A percentile compares a stretch with the other conserved stretches of the same genome.
Conservation (phyloP, 2,329 filamentous ascomycete species). For the Ilyonectria mors-panacis region DNA sequence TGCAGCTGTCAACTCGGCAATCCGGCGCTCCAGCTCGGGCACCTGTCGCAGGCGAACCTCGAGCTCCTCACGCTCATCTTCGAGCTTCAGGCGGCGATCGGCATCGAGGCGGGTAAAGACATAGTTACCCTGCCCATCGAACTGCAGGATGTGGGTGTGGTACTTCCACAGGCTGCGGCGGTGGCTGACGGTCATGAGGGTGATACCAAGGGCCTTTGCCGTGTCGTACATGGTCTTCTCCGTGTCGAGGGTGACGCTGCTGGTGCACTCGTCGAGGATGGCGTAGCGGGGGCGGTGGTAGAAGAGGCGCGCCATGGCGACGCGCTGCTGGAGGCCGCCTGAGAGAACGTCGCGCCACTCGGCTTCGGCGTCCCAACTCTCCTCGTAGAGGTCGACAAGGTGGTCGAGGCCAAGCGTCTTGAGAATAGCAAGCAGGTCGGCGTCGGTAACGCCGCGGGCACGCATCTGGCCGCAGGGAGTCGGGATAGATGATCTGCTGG, state of each 20-base stretch:
- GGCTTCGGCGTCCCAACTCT: slow-evolving; percentile 92
- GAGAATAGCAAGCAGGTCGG: slow-evolving; percentile 83
- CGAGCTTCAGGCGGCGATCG: slow-evolving; percentile 84
- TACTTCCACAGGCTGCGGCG: slow-evolving; percentile 96
- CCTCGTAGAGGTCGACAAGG: slow-evolving; percentile 81
- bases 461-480: slow-evolving; percentile 91
- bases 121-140: slow-evolving; percentile 93
- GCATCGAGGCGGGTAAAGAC: slow-evolving; percentile 93
- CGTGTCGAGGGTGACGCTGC: slow-evolving; percentile 92
- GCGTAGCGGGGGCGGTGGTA: slow-evolving; percentile 95
- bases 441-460: slow-evolving; percentile 84
- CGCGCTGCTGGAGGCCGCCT: slow-evolving; percentile 92
- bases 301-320: slow-evolving; percentile 95
- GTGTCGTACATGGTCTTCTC: slow-evolving; percentile 98
- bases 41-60: slow-evolving; percentile 88
- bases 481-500: slow-evolving; percentile 97
- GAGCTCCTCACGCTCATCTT: slow-evolving; percentile 97
- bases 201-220: slow-evolving; percentile 91
- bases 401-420: slow-evolving; percentile 85
- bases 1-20: slow-evolving; percentile 78
- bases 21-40: slow-evolving; percentile 87
- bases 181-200: slow-evolving; percentile 97
- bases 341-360: slow-evolving; percentile 97
- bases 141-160: slow-evolving; percentile 93
- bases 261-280: slow-evolving; percentile 97